A percentile compares a stretch with the other conserved stretches of the same genome.
Evolutionary conservation across 768 basidiomycete genomes (phyloP).

Genomic region (Psilocybe cubensis): DNA sequence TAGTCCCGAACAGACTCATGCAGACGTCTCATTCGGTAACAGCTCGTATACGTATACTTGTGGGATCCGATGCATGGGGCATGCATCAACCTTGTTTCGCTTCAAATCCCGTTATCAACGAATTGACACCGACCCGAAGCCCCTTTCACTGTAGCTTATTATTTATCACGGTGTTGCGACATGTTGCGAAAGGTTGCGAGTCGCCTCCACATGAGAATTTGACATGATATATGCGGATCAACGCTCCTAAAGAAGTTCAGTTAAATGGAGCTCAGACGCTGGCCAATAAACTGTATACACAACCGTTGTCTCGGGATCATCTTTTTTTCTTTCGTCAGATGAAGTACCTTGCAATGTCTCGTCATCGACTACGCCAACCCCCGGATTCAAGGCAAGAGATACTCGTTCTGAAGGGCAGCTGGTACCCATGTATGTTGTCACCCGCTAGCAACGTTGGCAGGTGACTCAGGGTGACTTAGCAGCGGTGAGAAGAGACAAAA

Average conservation of each 20-base stretch:
- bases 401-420: too few relatives aligned
- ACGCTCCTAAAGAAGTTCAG: too few relatives aligned
- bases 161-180: not conserved
- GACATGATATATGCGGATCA: too few relatives aligned
- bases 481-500: not conserved
- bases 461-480: too few relatives aligned
- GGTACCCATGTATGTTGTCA: not conserved
- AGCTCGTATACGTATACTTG: too few relatives aligned
- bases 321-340: too few relatives aligned
- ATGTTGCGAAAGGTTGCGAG: not conserved
- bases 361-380: not conserved
- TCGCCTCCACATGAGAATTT: not conserved
- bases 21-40: too few relatives aligned
- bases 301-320: too few relatives aligned
- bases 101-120: slow-evolving; percentile 1
- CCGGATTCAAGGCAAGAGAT: not conserved
- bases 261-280: too few relatives aligned
- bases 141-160: not conserved
- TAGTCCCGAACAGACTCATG: too few relatives aligned
- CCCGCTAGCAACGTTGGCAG: not conserved
- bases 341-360: too few relatives aligned
- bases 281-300: not conserved
- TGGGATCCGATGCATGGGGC: too few relatives aligned
- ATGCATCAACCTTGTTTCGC: not conserved
- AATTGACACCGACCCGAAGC: not conserved